phyloP scores from a whole-genome alignment of 805 yeast species.

The Tetrapisispora nanseiensis region DNA sequence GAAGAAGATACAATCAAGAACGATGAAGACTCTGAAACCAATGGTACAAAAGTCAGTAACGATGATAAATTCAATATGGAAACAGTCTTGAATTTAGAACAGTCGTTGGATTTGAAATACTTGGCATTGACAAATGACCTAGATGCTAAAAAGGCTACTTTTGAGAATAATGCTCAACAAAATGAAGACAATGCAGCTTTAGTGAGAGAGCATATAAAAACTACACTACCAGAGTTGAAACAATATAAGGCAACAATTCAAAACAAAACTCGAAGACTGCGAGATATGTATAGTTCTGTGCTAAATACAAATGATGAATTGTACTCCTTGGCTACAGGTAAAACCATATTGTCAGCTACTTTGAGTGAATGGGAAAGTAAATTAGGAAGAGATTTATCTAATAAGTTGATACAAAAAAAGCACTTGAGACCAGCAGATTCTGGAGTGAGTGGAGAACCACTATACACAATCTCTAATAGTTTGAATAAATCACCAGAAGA shows the following conservation, averaged over 20 bases:
- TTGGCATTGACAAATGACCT: constrained; percentile 19
- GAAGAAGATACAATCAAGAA: constrained; percentile 7
- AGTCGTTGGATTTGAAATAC: constrained; percentile 14
- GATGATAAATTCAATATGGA: constrained; percentile 5
- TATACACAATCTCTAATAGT: constrained; percentile 19
- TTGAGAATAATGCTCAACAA: constrained; percentile 19
- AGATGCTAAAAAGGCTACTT: constrained; percentile 18
- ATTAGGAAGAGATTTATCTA: constrained; percentile 17
- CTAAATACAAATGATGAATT: constrained; percentile 17
- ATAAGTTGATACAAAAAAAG: constrained; percentile 14
- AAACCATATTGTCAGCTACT: constrained; percentile 16
- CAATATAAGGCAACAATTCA: constrained; percentile 8
- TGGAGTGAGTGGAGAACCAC: constrained; percentile 7
- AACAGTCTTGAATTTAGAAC: constrained; percentile 9
- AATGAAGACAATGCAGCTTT: constrained; percentile 11
- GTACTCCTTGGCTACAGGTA: constrained; percentile 15
- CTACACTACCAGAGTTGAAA: constrained; percentile 11
- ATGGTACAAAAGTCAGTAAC: neutral
- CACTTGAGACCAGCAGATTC: constrained; percentile 11
- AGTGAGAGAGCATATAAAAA: constrained; percentile 8
- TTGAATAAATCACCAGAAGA: constrained; percentile 23
- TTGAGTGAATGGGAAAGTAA: constrained; percentile 22
- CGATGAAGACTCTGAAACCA: neutral
- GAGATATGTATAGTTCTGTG: constrained; percentile 19
- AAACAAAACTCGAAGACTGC: constrained; percentile 16